Evolutionary conservation across 768 basidiomycete genomes (phyloP).

Genomic region (Psilocybe azurescens): DNA sequence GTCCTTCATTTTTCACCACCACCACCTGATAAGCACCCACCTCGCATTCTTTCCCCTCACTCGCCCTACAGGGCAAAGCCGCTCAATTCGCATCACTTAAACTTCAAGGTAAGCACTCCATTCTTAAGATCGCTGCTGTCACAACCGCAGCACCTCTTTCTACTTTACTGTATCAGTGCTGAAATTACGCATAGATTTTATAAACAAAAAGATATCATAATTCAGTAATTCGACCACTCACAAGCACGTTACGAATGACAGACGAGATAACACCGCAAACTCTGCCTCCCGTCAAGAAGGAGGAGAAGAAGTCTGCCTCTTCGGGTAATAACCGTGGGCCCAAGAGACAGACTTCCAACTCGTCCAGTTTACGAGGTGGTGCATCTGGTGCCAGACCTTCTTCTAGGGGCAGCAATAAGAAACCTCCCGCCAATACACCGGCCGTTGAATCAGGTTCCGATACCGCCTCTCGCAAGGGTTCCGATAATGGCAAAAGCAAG

Average conservation of each 20-base stretch:
- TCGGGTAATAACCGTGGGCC: constrained; percentile 57
- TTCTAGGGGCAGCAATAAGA: constrained; percentile 73
- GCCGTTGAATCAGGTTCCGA: constrained; percentile 76
- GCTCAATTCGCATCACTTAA: constrained; percentile 50
- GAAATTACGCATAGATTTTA: constrained; percentile 21
- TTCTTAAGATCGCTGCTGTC: constrained; percentile 12
- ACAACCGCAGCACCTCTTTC: constrained; percentile 3
- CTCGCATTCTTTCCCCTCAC: constrained; percentile 70
- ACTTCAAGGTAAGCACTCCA: constrained; percentile 46
- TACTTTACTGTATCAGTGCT: constrained; percentile 14
- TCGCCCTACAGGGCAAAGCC: constrained; percentile 92
- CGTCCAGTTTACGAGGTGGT: constrained; percentile 50
- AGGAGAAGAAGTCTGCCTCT: constrained; percentile 70
- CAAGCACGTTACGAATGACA: constrained; percentile 79
- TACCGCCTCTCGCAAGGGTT: constrained; percentile 62
- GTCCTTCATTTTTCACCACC: constrained; percentile 52
- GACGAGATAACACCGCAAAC: constrained; percentile 73
- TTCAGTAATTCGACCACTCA: constrained; percentile 46
- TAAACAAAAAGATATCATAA: constrained; percentile 56
- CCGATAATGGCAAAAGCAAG: constrained; percentile 60
- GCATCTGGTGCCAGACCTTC: constrained; percentile 57
- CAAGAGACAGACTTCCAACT: constrained; percentile 62
- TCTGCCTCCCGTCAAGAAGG: constrained; percentile 64
- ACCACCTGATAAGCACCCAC: constrained; percentile 46
- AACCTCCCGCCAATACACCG: constrained; percentile 43